A percentile compares a stretch with the other conserved stretches of the same genome.
Conservation (phyloP, 352 stramenopile genomes). For the Phytophthora pini region DNA sequence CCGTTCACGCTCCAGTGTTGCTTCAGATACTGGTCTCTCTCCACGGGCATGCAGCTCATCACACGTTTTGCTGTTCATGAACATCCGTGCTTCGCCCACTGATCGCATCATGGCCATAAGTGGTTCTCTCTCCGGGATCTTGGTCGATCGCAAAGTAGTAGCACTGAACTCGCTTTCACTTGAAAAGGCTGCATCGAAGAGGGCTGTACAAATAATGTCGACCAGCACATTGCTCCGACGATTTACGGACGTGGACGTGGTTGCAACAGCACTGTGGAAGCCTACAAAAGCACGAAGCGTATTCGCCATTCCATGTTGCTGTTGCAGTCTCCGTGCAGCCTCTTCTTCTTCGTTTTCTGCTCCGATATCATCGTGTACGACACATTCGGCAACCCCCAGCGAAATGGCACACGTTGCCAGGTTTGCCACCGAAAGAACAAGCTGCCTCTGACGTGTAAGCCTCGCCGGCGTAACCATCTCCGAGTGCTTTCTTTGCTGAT, state of each 20-base stretch:
- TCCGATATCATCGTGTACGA: conserved; percentile 4
- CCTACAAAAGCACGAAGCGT: conserved; percentile 76
- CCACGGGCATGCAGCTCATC: conserved; percentile 54
- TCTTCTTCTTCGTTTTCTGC: conserved; percentile 10
- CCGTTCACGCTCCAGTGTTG: conserved; percentile 17
- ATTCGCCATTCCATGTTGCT: conserved; percentile 59
- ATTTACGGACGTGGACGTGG: conserved; percentile 32
- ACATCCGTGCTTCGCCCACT: conserved; percentile 50
- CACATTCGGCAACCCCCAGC: conserved; percentile 41
- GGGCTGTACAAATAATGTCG: conserved; percentile 40
- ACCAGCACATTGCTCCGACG: conserved; percentile 41
- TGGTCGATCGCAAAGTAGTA: conserved; percentile 2
- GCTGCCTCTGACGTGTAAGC: conserved; percentile 64
- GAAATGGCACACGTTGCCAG: conserved; percentile 51
- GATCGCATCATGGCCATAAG: conserved; percentile 49
- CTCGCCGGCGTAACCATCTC: conserved; percentile 46
- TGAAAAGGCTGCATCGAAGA: conserved; percentile 30
- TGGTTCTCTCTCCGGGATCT: conserved; percentile 56
- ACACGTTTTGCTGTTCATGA: conserved; percentile 75
- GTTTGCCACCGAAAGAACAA: conserved; percentile 63
- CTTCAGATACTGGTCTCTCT: conserved; percentile 48
- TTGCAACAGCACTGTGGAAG: conserved; percentile 67
- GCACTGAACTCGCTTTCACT: conserved; percentile 11
- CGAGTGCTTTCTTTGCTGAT: conserved; percentile 14
- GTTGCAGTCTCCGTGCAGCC: conserved; percentile 29